Evolutionary conservation across 768 basidiomycete genomes (phyloP), one percentile per base, ranked within the genome.

Genomic region (Pulveroboletus sp.): DNA sequence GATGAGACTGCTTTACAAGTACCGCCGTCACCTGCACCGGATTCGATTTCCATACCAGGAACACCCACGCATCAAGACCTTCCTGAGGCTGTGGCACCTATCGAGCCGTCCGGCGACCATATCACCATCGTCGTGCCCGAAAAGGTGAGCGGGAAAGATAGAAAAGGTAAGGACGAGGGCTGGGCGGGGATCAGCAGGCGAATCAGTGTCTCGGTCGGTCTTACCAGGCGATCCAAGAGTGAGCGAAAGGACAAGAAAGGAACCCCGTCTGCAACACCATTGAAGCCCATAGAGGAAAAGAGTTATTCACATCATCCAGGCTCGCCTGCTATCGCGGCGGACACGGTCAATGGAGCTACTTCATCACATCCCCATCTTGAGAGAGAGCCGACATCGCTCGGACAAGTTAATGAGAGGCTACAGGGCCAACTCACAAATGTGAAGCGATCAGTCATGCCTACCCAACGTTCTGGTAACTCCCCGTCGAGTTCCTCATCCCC

Each of bases 121-220:
- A 58, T 73, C 18, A 74, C 71, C 47, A 69, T 73, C 46, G 52
- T 59, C 12, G 71, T 71, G 4, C 58, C 63, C 0, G 61, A 62
- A 21, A 72, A 71, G 48, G 47, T 50, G 2, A 71, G 66, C 35
- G 69, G 66, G 31, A 70, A 71, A 37, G 71, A 73, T 48, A 66
- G 51, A 15, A 72, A 61, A 26, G 68, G 67, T 40, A 76, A 69
- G 58, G 74, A 72, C 37, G 70, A 73, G 24, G 67, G 71, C 27
- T 88, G 85, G 85, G 71, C 76, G n/a, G 84, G 80, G 61, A 57
- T 88, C 36, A 77, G 85, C 11, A 71, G 82, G 57, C 71, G 85
- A 51, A 76, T 88, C 47, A 85, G 81, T 57, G 67, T 81, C 54
- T 74, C 76, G 5, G 77, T 86, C 47, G 75, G 78, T 26, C 65